phyloP scores from a whole-genome alignment of 805 yeast species.

The Yarrowia yakushimensis region DNA sequence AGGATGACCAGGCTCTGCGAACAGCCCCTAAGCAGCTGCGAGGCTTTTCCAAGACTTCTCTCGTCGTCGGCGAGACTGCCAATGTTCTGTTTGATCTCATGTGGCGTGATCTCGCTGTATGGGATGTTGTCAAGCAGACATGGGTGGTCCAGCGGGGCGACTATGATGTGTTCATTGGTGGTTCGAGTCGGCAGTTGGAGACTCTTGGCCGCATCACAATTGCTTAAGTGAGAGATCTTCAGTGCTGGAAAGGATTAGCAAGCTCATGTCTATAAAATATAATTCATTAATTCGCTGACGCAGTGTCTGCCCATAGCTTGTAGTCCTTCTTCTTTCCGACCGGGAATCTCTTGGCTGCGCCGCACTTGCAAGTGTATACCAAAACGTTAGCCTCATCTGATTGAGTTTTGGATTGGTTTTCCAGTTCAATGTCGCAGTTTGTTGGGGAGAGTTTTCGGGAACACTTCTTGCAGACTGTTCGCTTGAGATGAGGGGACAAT shows the following conservation, averaged over 20 bases:
- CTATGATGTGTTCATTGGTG: conserved; percentile 51
- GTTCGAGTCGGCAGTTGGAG: conserved; percentile 33
- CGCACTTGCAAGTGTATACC: conserved; percentile 55
- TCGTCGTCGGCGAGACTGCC: conserved; percentile 44
- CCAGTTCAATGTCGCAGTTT: conserved; percentile 42
- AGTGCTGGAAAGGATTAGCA: background rate
- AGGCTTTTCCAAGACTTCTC: conserved; percentile 54
- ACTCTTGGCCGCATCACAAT: conserved; percentile 19
- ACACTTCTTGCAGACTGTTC: conserved; percentile 69
- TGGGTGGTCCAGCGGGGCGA: conserved; percentile 59
- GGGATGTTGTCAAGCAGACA: conserved; percentile 54
- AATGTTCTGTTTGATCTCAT: conserved; percentile 46
- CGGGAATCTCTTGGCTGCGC: conserved; percentile 53
- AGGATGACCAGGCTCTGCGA: conserved; percentile 40
- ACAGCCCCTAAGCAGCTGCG: conserved; percentile 53
- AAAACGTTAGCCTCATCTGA: conserved; percentile 46
- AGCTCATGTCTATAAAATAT: background rate
- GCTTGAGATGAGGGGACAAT: conserved; percentile 52
- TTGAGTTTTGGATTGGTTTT: conserved; percentile 42
- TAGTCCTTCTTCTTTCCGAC: conserved; percentile 55
- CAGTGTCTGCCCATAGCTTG: conserved; percentile 38
- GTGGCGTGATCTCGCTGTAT: conserved; percentile 53
- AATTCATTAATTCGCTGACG: conserved; percentile 14
- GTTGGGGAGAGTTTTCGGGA: conserved; percentile 51
- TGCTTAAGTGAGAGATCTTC: conserved; percentile 13